Base-by-base conservation (phyloP, 768 basidiomycete species). In the Clitopilus passeckerianus region DNA sequence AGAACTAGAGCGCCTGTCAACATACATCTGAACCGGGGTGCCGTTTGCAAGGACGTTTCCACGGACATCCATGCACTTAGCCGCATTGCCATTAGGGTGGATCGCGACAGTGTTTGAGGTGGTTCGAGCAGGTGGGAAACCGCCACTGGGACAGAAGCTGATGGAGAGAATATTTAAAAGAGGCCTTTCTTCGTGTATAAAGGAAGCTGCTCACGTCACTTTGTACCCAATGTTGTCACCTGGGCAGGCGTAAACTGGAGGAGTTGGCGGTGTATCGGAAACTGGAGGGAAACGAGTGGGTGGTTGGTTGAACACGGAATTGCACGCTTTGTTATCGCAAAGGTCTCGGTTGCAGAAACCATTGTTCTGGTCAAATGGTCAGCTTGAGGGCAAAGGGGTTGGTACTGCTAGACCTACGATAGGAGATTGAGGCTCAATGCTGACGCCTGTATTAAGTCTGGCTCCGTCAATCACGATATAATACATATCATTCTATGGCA, bases 21-120 rank as follows among this genome's bases (percentile, higher is more conserved):
- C 68, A 57, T 34, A 74, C 71, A 75, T 69, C 43, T 75, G 71
- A 8, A 75, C 72, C 14, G 72, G 69, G 0, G 74, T 71, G 8
- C 72, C 72, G 59, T 74, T 68, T 5, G 65, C 64, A 46, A 68
- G 67, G n/a, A 62, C 50, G 1, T 60, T 71, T 4, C 68, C 72
- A 15, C 70, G 72, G 54, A 74, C 74, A 18, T 75, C 72, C 14
- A 75, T 63, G 57, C 72, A 76, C 60, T 75, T 73, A 15, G 63
- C 60, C 1, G 41, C 43, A 53, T 68, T 64, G 7, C 64, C 60
- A 58, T 65, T 66, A 12, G 72, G 71, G 63, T 76, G 73, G 33
- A 69, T 61, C 22, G 34, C 27, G 35, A 61, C 60, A 10, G 61
- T 30, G 56, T 59, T 57, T 15, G 12, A 23, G 6, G 59, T 53